A percentile compares a stretch with the other conserved stretches of the same genome.
These are phyloP conservation scores for Jatropha multifida DNA, from an alignment of 441 rosid species.

Conservation along the genomic window DNA sequence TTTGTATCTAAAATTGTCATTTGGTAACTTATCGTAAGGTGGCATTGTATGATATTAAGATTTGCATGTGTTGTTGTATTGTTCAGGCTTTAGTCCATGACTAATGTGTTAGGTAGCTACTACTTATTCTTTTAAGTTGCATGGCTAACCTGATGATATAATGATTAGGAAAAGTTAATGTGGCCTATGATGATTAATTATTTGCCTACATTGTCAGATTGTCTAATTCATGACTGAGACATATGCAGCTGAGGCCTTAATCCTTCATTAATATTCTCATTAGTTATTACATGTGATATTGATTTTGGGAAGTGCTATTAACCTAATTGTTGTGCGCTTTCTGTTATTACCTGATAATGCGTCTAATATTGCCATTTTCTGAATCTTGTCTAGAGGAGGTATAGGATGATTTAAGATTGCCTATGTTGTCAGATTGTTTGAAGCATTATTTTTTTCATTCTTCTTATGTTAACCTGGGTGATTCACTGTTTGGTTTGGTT, in stretches of 20 bases:
- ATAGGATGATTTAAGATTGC: background rate
- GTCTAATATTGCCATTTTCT: background rate
- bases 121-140: too few relatives aligned
- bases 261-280: too few relatives aligned
- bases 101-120: too few relatives aligned
- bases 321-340: background rate
- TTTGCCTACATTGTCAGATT: background rate
- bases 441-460: background rate
- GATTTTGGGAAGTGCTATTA: background rate
- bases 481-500: too few relatives aligned
- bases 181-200: background rate
- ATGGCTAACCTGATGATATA: background rate
- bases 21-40: background rate
- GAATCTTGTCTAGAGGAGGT: background rate
- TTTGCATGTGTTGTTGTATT: background rate
- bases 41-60: too few relatives aligned
- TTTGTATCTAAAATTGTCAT: too few relatives aligned
- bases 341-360: background rate
- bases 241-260: background rate
- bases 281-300: background rate
- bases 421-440: background rate
- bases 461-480: background rate
- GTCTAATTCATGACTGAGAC: background rate
- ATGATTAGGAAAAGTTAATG: background rate
- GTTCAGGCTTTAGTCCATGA: too few relatives aligned